These are phyloP conservation scores for Coemansia sp. DNA, from an alignment of 192 early-diverging fungal genomes.

Conservation along the genomic window DNA sequence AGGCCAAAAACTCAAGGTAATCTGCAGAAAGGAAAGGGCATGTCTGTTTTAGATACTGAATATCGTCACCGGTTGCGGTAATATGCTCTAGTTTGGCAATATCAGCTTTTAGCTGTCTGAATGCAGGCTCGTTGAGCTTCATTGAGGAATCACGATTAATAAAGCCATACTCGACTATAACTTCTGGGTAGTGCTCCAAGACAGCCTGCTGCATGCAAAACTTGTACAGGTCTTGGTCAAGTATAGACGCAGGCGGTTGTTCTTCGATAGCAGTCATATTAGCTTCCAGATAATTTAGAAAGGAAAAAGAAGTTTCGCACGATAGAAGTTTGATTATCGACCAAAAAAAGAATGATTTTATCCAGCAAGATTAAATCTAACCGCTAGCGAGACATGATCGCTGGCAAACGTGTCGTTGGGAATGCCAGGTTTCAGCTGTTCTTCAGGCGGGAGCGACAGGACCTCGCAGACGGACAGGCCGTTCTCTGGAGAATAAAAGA, in stretches of 20 bases:
- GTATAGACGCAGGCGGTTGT: constrained; percentile 56
- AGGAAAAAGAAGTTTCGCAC: too few species aligned
- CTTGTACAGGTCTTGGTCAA: constrained; percentile 84
- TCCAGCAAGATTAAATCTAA: constrained; percentile 9
- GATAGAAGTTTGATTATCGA: not conserved
- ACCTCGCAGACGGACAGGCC: constrained; percentile 21
- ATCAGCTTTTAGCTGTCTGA: constrained; percentile 47
- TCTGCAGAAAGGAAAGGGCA: constrained; percentile 57
- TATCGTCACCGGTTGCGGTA: constrained; percentile 21
- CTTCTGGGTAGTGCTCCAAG: constrained; percentile 64
- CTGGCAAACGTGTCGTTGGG: constrained; percentile 48
- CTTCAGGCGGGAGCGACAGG: constrained; percentile 35
- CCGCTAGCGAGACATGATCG: constrained; percentile 47
- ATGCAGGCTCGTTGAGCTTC: constrained; percentile 42
- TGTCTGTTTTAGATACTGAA: constrained; percentile 40
- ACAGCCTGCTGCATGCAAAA: constrained; percentile 81
- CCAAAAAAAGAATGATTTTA: constrained; percentile 7
- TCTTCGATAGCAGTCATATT: constrained; percentile 5
- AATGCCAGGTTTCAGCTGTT: constrained; percentile 38
- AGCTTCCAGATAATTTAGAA: too few species aligned
- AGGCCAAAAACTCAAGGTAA: constrained; percentile 62
- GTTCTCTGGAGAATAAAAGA: constrained; percentile 22
- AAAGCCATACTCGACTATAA: constrained; percentile 61
- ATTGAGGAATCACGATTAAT: constrained; percentile 59
- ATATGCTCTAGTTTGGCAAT: constrained; percentile 30